Evolutionary conservation across 176 grass and related monocot species (phyloP).

Genomic region (Eragrostis curvula): DNA sequence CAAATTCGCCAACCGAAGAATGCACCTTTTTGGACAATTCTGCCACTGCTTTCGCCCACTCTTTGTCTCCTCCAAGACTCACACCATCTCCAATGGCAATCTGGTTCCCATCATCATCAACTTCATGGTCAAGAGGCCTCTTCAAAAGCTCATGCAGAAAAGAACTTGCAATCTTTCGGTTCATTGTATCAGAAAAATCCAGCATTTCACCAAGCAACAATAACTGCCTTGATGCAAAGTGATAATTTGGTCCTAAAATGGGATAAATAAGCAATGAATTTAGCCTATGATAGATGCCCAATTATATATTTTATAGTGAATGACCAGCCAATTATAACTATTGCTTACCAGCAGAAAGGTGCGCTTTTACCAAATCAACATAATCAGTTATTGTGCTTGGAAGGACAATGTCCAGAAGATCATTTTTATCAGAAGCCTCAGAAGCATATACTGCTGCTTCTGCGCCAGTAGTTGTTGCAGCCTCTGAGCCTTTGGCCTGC

Average conservation of each 20-base stretch:
- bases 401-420: constrained; percentile 85
- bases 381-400: constrained; percentile 78
- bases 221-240: constrained; percentile 73
- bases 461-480: constrained; percentile 88
- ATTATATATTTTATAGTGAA: not conserved
- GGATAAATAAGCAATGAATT: constrained; percentile 22
- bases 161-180: constrained; percentile 71
- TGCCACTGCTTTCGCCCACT: constrained; percentile 84
- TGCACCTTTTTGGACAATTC: constrained; percentile 86
- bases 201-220: constrained; percentile 88
- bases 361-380: constrained; percentile 81
- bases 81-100: constrained; percentile 86
- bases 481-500: constrained; percentile 84
- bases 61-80: constrained; percentile 78
- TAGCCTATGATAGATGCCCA: constrained; percentile 21
- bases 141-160: constrained; percentile 81
- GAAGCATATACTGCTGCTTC: constrained; percentile 97
- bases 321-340: not conserved
- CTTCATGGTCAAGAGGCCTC: constrained; percentile 75
- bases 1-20: constrained; percentile 79
- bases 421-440: constrained; percentile 95
- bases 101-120: constrained; percentile 80
- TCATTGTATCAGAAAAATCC: constrained; percentile 90
- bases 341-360: constrained; percentile 94
- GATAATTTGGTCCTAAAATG: constrained; percentile 83